These are phyloP conservation scores for Xylariaceae sp. DNA, from an alignment of 2,329 filamentous ascomycete species.

Conservation along the genomic window DNA sequence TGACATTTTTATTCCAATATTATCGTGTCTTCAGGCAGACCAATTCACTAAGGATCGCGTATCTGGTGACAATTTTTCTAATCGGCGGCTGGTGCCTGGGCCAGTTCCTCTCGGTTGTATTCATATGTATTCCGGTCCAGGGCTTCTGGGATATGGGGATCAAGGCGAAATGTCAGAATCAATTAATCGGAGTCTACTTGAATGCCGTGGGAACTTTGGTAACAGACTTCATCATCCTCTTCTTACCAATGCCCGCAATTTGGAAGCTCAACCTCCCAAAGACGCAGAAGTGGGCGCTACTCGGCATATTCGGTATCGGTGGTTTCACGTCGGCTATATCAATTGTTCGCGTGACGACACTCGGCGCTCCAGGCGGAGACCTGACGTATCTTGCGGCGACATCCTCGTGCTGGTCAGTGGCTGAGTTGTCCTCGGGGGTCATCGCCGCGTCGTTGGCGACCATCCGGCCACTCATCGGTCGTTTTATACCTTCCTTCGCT, in stretches of 20 bases:
- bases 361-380: neutral
- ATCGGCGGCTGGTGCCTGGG: constrained; percentile 39
- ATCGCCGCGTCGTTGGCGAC: constrained; percentile 21
- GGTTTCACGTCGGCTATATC: constrained; percentile 18
- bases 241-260: constrained; percentile 17
- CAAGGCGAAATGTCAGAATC: constrained; percentile 16
- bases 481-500: constrained; percentile 12
- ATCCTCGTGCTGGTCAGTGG: constrained; percentile 22
- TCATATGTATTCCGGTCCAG: constrained; percentile 39
- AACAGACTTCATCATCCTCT: constrained; percentile 16
- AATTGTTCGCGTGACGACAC: constrained; percentile 20
- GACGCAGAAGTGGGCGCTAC: constrained; percentile 17
- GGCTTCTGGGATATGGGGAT: constrained; percentile 38
- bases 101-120: constrained; percentile 37
- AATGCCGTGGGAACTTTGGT: constrained; percentile 21
- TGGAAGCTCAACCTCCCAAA: constrained; percentile 20
- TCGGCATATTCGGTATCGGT: constrained; percentile 20
- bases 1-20: constrained; percentile 48
- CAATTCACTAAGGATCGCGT: constrained; percentile 30
- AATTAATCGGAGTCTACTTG: constrained; percentile 14
- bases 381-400: constrained; percentile 16
- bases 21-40: constrained; percentile 44
- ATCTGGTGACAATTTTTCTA: constrained; percentile 37
- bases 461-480: constrained; percentile 14
- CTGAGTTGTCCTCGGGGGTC: constrained; percentile 22